Base-by-base conservation (phyloP, 2,329 filamentous ascomycete species). In the Atkinsonella texensis region DNA sequence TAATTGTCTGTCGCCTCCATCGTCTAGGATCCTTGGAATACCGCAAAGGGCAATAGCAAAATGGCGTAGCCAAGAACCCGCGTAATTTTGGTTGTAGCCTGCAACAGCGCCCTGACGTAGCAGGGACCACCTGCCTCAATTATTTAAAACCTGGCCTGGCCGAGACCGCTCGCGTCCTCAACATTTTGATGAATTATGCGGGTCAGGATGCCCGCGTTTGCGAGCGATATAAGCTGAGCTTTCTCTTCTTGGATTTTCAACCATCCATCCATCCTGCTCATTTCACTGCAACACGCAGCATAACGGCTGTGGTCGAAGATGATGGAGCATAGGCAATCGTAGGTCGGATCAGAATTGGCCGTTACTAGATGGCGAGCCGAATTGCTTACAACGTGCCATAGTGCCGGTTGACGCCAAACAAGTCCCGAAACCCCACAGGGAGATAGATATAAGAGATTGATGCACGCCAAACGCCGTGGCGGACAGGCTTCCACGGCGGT, bases 401-500 rank as follows among this genome's bases (percentile, higher is more conserved):
- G 23, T 15, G 28, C 28, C 7, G 4, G 13, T 51, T 46, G 49
- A 45, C 33, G 50, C 49, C 46, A 52, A 49, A 31, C 50, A 52
- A 18, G 41, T 45, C 40, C 40, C 31, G n/a, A 10, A 41, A 31
- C 12, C 41, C 17, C 31, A 18, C 33, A 28, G 31, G 32, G 46
- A 28, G 31, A n/a, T 45, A 20, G n/a, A n/a, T n/a, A n/a, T 23
- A 5, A 23, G 2, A 23, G 20, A 23, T 3, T 23, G 20, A 45
- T 48, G 46, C 50, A 52, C 45, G 31, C 44, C 50, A 43, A 48
- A 52, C 39, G 44, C 35, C 46, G 40, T 40, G 45, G 40, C 48
- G 13, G 23, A 8, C 31, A 49, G 32, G 17, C 15, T 38, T 43
- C 33, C 13, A 35, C 38, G n/a, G 18, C 28, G 32, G 48, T 12